Conservation (phyloP, 257 asterid species). For the Fraxinus pennsylvanica region DNA sequence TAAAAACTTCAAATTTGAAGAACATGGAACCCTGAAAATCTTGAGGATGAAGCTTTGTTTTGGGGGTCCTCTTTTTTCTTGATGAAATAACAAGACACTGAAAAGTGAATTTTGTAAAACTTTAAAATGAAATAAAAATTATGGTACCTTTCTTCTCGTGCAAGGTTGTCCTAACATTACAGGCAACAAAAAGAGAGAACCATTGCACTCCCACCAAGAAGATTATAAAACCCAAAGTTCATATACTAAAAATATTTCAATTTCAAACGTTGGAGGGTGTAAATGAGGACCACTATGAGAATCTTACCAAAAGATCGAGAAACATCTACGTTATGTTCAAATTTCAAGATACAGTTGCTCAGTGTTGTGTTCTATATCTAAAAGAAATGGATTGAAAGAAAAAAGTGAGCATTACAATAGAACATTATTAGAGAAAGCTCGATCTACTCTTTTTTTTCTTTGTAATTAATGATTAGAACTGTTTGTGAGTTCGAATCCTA, state of each 20-base stretch:
- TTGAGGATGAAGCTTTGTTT: slow-evolving; percentile 45
- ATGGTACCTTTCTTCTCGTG: slow-evolving; percentile 64
- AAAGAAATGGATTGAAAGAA: not conserved
- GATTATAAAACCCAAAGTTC: slow-evolving; percentile 13
- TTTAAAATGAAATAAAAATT: slow-evolving; percentile 43
- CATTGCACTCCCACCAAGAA: slow-evolving; percentile 42
- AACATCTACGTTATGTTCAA: slow-evolving; percentile 9
- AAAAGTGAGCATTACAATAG: not conserved
- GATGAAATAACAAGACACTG: slow-evolving; percentile 31
- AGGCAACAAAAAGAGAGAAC: slow-evolving; percentile 32
- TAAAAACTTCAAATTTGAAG: slow-evolving; percentile 30
- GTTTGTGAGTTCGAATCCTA: no score
- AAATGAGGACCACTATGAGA: slow-evolving; percentile 24
- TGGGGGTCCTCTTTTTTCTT: slow-evolving; percentile 31
- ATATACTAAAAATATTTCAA: slow-evolving; percentile 14
- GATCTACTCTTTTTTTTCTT: no score
- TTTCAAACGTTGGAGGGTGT: slow-evolving; percentile 13
- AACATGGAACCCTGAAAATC: slow-evolving; percentile 30
- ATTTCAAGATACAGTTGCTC: slow-evolving; percentile 29
- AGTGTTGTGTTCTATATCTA: not conserved
- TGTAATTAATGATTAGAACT: no score
- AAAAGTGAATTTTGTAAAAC: slow-evolving; percentile 29
- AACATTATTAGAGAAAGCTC: not conserved
- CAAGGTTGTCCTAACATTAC: slow-evolving; percentile 51
- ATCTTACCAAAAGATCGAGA: slow-evolving; percentile 19